Conservation (phyloP, 371 early-diverging fungal genomes). For the Lichtheimia corymbifera region DNA sequence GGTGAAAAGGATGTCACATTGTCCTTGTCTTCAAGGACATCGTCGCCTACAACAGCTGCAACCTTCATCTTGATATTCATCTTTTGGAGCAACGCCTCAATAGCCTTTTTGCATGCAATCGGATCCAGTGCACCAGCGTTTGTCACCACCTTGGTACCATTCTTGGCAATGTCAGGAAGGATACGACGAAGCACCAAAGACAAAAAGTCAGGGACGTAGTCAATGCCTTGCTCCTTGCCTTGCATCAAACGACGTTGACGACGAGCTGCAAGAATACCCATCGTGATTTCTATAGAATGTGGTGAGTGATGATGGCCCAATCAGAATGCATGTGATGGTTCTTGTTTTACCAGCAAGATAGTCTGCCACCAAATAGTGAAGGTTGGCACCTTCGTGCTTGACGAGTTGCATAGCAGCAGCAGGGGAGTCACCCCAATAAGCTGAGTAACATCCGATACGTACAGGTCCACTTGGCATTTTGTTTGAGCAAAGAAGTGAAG, state of each 20-base stretch:
- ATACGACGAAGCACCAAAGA: slow-evolving; percentile 54
- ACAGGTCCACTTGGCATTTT: slow-evolving; percentile 33
- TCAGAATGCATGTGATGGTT: not conserved
- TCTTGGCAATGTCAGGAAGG: slow-evolving; percentile 56
- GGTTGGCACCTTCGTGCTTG: slow-evolving; percentile 60
- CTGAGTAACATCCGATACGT: slow-evolving; percentile 71
- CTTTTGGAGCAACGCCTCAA: slow-evolving; percentile 56
- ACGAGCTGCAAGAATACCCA: slow-evolving; percentile 72
- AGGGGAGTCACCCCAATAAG: slow-evolving; percentile 75
- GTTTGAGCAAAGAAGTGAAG: not conserved
- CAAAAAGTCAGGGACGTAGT: slow-evolving; percentile 67
- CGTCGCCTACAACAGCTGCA: slow-evolving; percentile 74
- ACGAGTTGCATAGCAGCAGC: slow-evolving; percentile 75
- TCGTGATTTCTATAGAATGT: slow-evolving; percentile 59
- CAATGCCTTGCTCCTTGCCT: slow-evolving; percentile 58
- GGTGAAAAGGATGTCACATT: slow-evolving; percentile 55
- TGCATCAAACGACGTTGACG: slow-evolving; percentile 49
- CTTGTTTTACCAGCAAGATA: slow-evolving; percentile 58
- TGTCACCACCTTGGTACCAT: slow-evolving; percentile 69
- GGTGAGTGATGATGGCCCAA: not conserved
- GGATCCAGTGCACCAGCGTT: slow-evolving; percentile 80
- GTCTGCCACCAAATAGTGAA: slow-evolving; percentile 76
- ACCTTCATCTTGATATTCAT: slow-evolving; percentile 57
- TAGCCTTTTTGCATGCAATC: slow-evolving; percentile 66
- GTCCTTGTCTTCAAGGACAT: slow-evolving; percentile 43